Evolutionary conservation across 768 basidiomycete species (phyloP).

Genomic region (Lentinula sp.): DNA sequence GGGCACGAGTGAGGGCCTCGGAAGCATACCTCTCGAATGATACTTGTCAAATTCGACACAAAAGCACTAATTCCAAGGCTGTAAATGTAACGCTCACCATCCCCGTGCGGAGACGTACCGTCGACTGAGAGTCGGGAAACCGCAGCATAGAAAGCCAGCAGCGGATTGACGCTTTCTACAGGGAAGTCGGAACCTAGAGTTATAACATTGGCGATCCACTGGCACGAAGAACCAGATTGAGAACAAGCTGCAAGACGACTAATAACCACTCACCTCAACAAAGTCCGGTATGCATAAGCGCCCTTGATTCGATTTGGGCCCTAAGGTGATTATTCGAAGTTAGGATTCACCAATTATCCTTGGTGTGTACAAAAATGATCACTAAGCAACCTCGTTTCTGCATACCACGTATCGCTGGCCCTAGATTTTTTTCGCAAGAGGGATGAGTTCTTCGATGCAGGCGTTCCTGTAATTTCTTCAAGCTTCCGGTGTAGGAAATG

Average conservation of each 20-base stretch:
- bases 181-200: conserved; percentile 94
- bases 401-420: conserved; percentile 91
- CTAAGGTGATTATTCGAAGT: conserved; percentile 25
- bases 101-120: conserved; percentile 79
- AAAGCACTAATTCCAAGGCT: not conserved
- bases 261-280: conserved; percentile 51
- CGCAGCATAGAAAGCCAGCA: conserved; percentile 88
- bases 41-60: not conserved
- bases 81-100: conserved; percentile 49
- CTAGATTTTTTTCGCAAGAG: conserved; percentile 24
- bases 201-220: conserved; percentile 52
- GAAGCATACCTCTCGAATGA: conserved; percentile 60
- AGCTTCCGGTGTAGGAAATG: conserved; percentile 43
- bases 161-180: conserved; percentile 84
- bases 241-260: not conserved
- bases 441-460: not conserved
- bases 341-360: not conserved
- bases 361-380: not conserved
- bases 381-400: conserved; percentile 69
- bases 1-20: conserved; percentile 69
- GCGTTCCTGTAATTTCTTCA: conserved; percentile 9
- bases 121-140: conserved; percentile 62
- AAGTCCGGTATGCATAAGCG: conserved; percentile 84
- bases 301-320: conserved; percentile 78
- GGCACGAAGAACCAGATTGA: not conserved